Evolutionary conservation across 1,284 basidiomycete genomes (phyloP), one percentile per base, ranked within the genome.

Genomic region (Apiotrichum brassicae): DNA sequence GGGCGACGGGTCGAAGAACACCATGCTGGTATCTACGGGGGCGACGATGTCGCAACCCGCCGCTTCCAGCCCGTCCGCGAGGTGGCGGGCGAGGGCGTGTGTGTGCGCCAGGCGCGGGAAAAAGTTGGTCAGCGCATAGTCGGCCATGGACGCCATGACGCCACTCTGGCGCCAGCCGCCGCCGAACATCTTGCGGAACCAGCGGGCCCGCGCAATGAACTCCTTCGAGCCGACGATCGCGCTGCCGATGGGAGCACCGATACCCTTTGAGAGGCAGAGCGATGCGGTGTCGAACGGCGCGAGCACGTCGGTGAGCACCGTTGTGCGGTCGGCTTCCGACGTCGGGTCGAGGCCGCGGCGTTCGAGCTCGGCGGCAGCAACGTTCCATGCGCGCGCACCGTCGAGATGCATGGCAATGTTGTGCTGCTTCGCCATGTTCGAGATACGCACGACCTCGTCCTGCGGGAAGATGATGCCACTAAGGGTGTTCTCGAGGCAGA

Each of bases 81-180:
- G 79, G 59, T 76, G 80, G 46, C 75, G 77, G 0, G 92, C 79
- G 26, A 94, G 80, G 1, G 75, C 76, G 64, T 98, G 94, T 1
- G 92, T 92, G 3, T 70, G 76, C 2, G 79, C 75, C 18, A 98
- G 77, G 50, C 82, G 79, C 0, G 86, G 83, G 68, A 95, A 87
- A 70, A 91, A 84, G 68, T 91, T 73, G 3, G 85, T 84, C 46
- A 97, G 76, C 3, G 87, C 87, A 64, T 88, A 92, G 14, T 89
- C 86, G 5, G 90, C 92, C 11, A 83, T 83, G 9, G 83, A 88
- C 2, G 85, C 82, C 25, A 97, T 76, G 36, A 84, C 74, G 47
- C 92, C 90, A 11, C 83, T 87, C 75, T 95, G 89, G n/a, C 95
- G 81, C 81, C 95, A 89, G 37, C 91, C 93, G 25, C 90, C 94